A percentile compares a stretch with the other conserved stretches of the same genome.
phyloP scores from a whole-genome alignment of 2,329 filamentous ascomycete genomes.

The Rutstroemia sp. region DNA sequence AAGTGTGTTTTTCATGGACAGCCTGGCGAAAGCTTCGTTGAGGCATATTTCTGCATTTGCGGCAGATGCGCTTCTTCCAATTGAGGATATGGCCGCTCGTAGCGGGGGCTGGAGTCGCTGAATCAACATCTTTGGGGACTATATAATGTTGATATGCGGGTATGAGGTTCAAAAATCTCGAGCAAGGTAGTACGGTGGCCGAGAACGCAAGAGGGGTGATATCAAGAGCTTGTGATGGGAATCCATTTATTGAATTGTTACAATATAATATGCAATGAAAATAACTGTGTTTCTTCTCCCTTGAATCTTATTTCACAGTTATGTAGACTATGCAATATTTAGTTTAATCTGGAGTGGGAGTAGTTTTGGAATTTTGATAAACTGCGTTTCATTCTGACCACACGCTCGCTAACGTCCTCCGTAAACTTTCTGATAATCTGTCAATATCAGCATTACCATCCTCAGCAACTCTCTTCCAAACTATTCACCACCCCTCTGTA shows the following conservation, averaged over 20 bases:
- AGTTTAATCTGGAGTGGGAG: not conserved
- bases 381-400: not conserved
- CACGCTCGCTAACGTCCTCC: not conserved
- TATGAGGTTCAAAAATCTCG: slow-evolving; percentile 1
- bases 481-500: not conserved
- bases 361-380: not conserved
- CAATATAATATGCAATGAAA: too few species aligned
- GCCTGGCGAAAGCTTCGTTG: slow-evolving; percentile 25
- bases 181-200: slow-evolving; percentile 3
- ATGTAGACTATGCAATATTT: too few species aligned
- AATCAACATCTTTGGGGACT: slow-evolving; percentile 32
- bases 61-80: slow-evolving; percentile 16
- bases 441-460: slow-evolving; percentile 4
- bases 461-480: not conserved
- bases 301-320: too few species aligned
- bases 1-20: slow-evolving; percentile 17
- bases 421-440: slow-evolving; percentile 7
- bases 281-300: too few species aligned
- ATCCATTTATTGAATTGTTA: not conserved
- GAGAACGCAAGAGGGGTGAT: not conserved
- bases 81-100: slow-evolving; percentile 32
- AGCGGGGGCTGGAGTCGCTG: slow-evolving; percentile 38
- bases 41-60: slow-evolving; percentile 17
- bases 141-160: not conserved
- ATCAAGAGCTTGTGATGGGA: not conserved